Evolutionary conservation across 768 basidiomycete genomes (phyloP), one percentile per base, ranked within the genome.

Genomic region (Amanita inopinata): DNA sequence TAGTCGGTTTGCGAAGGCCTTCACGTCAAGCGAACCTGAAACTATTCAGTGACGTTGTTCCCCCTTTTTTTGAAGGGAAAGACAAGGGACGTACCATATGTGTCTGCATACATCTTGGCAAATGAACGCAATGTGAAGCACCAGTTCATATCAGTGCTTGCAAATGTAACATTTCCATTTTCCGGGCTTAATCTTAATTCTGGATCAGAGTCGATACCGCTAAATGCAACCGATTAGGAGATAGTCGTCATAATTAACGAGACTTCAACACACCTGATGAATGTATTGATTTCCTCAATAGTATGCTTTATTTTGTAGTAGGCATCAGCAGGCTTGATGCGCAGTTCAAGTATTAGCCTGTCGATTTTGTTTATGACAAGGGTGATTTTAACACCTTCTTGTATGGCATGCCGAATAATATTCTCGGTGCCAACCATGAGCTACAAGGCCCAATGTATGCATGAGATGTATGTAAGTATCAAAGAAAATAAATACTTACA

Each of bases 261-360:
- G 25, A 20, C 8, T 5, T 20, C 3, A 45, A 54, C 70, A 47
- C 43, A 91, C 89, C 89, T 84, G 57, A 99, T 97, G 61, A 93
- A 83, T 1, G 83, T 87, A 60, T 99, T 99, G 40, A 99, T 82
- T 61, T 99, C 96, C 58, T 99, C 96, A 43, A 99, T 94, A 2
- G 93, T 97, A 59, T 98, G 94, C 61, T 90, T 94, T 51, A 99
- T 90, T 71, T 99, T 99, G 68, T 93, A 97, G 68, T 89, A 99
- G 0, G 96, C 96, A 54, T 99, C 96, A 31, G 81, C 67, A 42
- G 96, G 96, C 55, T 93, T 93, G 56, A 99, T 81, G 34, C 96
- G 81, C 45, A 99, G 70, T 63, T 99, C 96, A 43, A 99, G 78
- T 49, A 98, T 97, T 38, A 99, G 76, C 43, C 96, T 76, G 64